Evolutionary conservation across 164 flowering plant species (phyloP).

Genomic region (Euptelea pleiosperma): DNA sequence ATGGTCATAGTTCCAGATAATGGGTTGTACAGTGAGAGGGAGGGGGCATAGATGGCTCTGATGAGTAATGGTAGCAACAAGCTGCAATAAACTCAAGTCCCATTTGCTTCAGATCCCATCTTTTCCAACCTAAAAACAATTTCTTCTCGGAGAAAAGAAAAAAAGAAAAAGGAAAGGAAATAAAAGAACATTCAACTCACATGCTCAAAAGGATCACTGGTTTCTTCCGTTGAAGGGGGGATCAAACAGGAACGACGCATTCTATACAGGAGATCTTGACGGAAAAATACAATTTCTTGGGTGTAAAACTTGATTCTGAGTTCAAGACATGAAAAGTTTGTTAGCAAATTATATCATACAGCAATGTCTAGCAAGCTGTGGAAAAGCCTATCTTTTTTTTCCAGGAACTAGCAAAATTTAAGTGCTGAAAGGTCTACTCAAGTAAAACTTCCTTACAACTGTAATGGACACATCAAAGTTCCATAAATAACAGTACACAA

Average conservation of each 20-base stretch:
- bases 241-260: slow-evolving; percentile 89
- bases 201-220: slow-evolving; percentile 90
- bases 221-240: slow-evolving; percentile 85
- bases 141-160: slow-evolving; percentile 3
- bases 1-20: slow-evolving; percentile 95
- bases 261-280: slow-evolving; percentile 85
- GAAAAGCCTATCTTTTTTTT: neutral
- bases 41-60: slow-evolving; percentile 98
- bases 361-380: neutral
- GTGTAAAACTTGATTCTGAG: slow-evolving; percentile 82
- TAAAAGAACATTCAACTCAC: slow-evolving; percentile 33
- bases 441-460: too few species aligned
- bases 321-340: neutral
- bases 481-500: too few species aligned
- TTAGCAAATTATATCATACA: neutral
- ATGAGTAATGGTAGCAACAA: slow-evolving; percentile 89
- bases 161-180: neutral
- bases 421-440: too few species aligned
- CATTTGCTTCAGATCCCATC: neutral
- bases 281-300: slow-evolving; percentile 91
- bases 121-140: too few species aligned
- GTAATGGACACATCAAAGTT: too few species aligned
- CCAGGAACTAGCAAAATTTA: too few species aligned
- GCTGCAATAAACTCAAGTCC: slow-evolving; percentile 47
- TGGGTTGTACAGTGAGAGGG: slow-evolving; percentile 83